Evolutionary conservation across 2,329 filamentous ascomycete genomes (phyloP).

Genomic region (Pseudohalonectria lignicola): DNA sequence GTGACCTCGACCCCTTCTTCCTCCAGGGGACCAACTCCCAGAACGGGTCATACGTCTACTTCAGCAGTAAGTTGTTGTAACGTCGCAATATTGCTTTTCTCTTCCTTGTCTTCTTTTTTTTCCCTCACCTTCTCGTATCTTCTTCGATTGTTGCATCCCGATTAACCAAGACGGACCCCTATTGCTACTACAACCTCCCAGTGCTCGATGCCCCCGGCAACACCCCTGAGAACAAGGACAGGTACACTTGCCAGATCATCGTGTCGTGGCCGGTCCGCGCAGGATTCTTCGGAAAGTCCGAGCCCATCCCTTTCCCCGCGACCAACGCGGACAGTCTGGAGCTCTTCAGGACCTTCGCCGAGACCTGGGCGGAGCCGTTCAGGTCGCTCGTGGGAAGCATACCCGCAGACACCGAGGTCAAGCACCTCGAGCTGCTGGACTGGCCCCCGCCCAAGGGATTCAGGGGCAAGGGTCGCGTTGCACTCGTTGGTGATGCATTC

Average conservation of each 20-base stretch:
- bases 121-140: neutral
- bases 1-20: constrained; percentile 39
- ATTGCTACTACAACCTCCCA: no score
- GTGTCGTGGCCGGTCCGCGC: constrained; percentile 37
- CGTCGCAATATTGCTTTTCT: neutral
- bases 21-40: constrained; percentile 41
- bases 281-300: constrained; percentile 18
- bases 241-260: constrained; percentile 36
- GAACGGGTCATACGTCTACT: constrained; percentile 39
- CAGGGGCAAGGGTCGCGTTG: constrained; percentile 26
- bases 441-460: constrained; percentile 27
- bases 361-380: constrained; percentile 39
- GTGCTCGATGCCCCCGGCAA: constrained; percentile 38
- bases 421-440: constrained; percentile 34
- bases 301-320: constrained; percentile 26
- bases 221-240: constrained; percentile 17
- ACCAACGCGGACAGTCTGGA: constrained; percentile 23
- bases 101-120: rapidly evolving
- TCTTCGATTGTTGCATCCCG: neutral
- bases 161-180: neutral
- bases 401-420: constrained; percentile 27
- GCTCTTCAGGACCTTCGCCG: constrained; percentile 30
- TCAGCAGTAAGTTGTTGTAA: constrained; percentile 28
- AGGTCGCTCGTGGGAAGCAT: constrained; percentile 26
- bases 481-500: constrained; percentile 42